Evolutionary conservation across 176 grass and related monocot species (phyloP).

Genomic region (Ampelocalamus luodianensis): DNA sequence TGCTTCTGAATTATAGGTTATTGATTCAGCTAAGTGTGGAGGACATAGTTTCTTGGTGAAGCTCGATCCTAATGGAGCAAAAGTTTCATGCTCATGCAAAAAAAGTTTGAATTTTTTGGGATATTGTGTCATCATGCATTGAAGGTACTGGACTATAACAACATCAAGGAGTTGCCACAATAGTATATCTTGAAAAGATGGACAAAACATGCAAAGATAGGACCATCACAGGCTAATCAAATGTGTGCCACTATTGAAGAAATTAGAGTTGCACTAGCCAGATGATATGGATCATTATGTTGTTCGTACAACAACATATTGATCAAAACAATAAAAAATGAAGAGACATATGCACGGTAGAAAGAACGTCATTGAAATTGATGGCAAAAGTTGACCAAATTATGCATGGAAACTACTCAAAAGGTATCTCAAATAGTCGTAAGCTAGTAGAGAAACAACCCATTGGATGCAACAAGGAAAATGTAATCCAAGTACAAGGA

Average conservation of each 20-base stretch:
- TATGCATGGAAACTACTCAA: background rate
- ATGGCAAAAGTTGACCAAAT: background rate
- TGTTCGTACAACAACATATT: background rate
- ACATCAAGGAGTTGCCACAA: constrained; percentile 43
- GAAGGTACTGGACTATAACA: constrained; percentile 62
- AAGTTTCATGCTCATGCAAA: constrained; percentile 59
- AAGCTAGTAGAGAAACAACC: background rate
- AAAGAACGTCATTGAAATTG: background rate
- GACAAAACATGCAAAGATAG: too few relatives aligned
- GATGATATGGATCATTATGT: background rate
- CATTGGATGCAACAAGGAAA: background rate
- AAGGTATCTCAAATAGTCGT: background rate
- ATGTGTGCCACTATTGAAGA: constrained; percentile 38
- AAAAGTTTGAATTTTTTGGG: constrained; percentile 67
- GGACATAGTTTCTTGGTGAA: background rate
- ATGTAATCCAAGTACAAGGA: background rate
- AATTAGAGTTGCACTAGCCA: background rate
- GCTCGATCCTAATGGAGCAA: constrained; percentile 46
- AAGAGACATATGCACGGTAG: background rate
- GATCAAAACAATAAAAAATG: background rate
- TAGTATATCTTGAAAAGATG: too few relatives aligned
- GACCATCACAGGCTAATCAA: constrained; percentile 47
- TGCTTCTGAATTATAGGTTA: constrained; percentile 45
- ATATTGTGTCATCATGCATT: constrained; percentile 57
- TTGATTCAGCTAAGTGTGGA: background rate